A percentile compares a stretch with the other conserved stretches of the same genome.
phyloP scores from a whole-genome alignment of 2,329 filamentous ascomycete species.

The Talaromyces sp. region DNA sequence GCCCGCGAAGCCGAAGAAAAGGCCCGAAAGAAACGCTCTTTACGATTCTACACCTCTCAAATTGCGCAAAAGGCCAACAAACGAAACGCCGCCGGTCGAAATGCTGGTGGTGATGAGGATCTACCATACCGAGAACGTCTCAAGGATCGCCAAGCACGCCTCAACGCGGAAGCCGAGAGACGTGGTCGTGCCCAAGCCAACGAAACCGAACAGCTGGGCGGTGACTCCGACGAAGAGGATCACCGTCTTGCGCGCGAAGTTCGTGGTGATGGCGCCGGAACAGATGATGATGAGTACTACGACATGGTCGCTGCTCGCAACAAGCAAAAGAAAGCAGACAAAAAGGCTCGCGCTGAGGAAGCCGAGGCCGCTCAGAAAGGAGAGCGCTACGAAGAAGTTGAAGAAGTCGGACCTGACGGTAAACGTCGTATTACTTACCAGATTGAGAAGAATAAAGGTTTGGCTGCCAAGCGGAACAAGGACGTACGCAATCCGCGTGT shows the following conservation, averaged over 20 bases:
- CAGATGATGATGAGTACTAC: slow-evolving; percentile 66
- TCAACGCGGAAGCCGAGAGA: slow-evolving; percentile 84
- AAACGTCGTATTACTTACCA: slow-evolving; percentile 90
- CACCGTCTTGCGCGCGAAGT: slow-evolving; percentile 54
- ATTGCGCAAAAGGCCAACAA: slow-evolving; percentile 93
- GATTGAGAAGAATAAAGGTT: slow-evolving; percentile 96
- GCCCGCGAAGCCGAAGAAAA: slow-evolving; percentile 81
- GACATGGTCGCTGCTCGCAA: slow-evolving; percentile 71
- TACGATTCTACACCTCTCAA: slow-evolving; percentile 97
- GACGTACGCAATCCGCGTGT: slow-evolving; percentile 91
- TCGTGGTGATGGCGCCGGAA: slow-evolving; percentile 35
- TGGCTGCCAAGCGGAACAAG: slow-evolving; percentile 87
- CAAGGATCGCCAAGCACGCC: slow-evolving; percentile 77
- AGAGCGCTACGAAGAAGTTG: slow-evolving; percentile 63
- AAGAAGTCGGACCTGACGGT: slow-evolving; percentile 74
- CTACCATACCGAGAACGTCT: slow-evolving; percentile 82
- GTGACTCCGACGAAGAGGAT: slow-evolving; percentile 67
- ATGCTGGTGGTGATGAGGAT: slow-evolving; percentile 61
- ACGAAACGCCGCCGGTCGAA: slow-evolving; percentile 61
- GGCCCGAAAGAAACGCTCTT: slow-evolving; percentile 80
- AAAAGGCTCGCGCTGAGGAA: slow-evolving; percentile 65
- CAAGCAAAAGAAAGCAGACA: slow-evolving; percentile 64
- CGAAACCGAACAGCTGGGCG: slow-evolving; percentile 67
- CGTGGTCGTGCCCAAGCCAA: slow-evolving; percentile 66
- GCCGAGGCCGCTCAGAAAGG: slow-evolving; percentile 56